Percentiles rank a stretch among this genome's conserved stretches.
These are phyloP conservation scores for Suhomyces emberorum DNA, from an alignment of 805 yeast species.

Conservation along the genomic window DNA sequence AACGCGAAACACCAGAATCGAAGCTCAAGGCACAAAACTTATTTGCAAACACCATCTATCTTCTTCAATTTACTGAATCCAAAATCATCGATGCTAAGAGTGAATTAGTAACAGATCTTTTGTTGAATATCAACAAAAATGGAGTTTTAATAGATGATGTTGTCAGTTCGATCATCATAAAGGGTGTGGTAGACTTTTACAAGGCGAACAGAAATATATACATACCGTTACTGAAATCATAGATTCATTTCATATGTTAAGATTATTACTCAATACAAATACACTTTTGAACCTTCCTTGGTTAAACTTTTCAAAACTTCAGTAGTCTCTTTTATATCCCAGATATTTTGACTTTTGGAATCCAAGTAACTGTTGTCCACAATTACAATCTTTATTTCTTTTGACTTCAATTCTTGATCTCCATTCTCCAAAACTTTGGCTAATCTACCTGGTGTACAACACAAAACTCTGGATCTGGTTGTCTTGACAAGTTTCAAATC, in stretches of 20 bases:
- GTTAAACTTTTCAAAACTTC: conserved; percentile 40
- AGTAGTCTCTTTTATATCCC: conserved; percentile 53
- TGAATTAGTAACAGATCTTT: neutral
- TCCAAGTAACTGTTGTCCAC: conserved; percentile 63
- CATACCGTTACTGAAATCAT: conserved; percentile 15
- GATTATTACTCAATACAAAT: conserved; percentile 41
- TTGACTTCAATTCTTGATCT: conserved; percentile 35
- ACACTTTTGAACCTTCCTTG: conserved; percentile 45
- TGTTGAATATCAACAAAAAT: neutral
- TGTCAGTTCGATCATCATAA: conserved; percentile 2
- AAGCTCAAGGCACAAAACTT: conserved; percentile 9
- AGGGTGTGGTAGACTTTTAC: conserved; percentile 22
- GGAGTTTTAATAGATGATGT: neutral
- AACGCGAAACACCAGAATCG: conserved; percentile 1
- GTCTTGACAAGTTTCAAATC: conserved; percentile 49
- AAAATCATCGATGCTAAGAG: neutral
- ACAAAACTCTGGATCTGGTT: conserved; percentile 49
- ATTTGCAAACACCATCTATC: conserved; percentile 22
- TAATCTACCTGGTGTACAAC: conserved; percentile 64
- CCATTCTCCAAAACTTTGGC: conserved; percentile 44
- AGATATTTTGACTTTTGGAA: conserved; percentile 54
- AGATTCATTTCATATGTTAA: neutral
- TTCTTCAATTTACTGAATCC: conserved; percentile 17
- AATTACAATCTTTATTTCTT: conserved; percentile 51
- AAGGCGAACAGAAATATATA: conserved; percentile 21